phyloP scores from a whole-genome alignment of 768 basidiomycete species.

The Pleurotus eryngii region DNA sequence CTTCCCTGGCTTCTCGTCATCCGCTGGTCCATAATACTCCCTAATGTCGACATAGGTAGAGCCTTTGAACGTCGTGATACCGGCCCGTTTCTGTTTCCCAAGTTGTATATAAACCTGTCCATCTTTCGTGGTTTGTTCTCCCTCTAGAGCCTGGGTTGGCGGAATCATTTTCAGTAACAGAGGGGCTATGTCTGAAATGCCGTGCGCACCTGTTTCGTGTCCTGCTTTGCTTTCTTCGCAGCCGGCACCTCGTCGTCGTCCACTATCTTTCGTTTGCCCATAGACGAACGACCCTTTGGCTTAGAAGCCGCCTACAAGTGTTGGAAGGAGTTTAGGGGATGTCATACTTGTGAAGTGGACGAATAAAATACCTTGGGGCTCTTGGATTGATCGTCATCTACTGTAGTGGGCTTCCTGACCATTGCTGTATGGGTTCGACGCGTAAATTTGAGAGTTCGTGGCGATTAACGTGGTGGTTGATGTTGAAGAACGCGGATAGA shows the following conservation, averaged over 20 bases:
- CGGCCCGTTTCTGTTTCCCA: slow-evolving; percentile 69
- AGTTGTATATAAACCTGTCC: slow-evolving; percentile 62
- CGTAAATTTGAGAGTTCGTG: neutral
- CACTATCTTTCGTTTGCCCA: neutral
- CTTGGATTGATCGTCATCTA: neutral
- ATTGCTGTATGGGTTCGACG: neutral
- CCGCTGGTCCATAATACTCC: slow-evolving; percentile 57
- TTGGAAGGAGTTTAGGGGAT: no score
- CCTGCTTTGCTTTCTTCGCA: neutral
- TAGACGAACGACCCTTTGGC: neutral
- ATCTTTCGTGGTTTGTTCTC: slow-evolving; percentile 14
- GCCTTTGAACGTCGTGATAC: slow-evolving; percentile 51
- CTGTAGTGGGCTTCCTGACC: neutral
- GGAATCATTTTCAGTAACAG: no score
- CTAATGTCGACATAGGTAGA: slow-evolving; percentile 61
- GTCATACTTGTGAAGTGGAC: no score
- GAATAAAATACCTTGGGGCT: no score
- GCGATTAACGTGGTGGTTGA: no score
- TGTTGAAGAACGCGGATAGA: no score
- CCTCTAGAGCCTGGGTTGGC: neutral
- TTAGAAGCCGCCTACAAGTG: no score
- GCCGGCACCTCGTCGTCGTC: neutral
- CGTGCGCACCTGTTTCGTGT: neutral
- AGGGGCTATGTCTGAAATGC: no score
- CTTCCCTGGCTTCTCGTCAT: slow-evolving; percentile 72